Conservation (phyloP, 148 eudicot genomes). For the Suaeda aralocaspica region DNA sequence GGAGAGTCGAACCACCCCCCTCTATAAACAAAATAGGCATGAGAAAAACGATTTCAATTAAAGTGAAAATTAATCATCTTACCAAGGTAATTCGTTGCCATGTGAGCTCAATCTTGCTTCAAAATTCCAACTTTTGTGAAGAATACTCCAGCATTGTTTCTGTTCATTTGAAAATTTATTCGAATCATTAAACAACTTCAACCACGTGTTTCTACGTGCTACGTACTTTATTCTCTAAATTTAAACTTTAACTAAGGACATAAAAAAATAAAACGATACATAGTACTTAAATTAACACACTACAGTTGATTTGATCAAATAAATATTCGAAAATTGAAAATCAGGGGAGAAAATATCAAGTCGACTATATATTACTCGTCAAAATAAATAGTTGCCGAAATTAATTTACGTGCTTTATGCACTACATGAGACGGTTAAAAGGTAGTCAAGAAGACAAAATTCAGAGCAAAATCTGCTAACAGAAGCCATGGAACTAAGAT, state of each 20-base stretch:
- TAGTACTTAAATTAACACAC: too few species aligned
- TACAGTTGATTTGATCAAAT: conserved; percentile 1
- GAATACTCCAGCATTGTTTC: conserved; percentile 94
- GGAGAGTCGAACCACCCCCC: background rate
- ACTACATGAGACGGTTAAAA: conserved; percentile 83
- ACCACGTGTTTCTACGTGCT: too few species aligned
- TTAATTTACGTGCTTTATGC: too few species aligned
- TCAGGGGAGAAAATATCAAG: too few species aligned
- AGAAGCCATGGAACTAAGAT: conserved; percentile 78
- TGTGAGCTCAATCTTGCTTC: conserved; percentile 92
- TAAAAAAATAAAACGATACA: too few species aligned
- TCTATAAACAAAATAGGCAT: background rate
- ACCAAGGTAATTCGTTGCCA: conserved; percentile 95
- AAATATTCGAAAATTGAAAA: too few species aligned
- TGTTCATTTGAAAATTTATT: conserved; percentile 26
- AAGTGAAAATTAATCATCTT: conserved; percentile 20
- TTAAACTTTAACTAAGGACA: too few species aligned
- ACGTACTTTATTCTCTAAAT: too few species aligned
- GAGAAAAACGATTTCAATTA: background rate
- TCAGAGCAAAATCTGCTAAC: conserved; percentile 70
- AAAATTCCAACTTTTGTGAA: conserved; percentile 76
- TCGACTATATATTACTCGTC: too few species aligned
- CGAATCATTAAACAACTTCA: too few species aligned
- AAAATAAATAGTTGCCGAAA: too few species aligned
- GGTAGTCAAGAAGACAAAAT: conserved; percentile 71